Percentiles rank a stretch among this genome's conserved stretches.
phyloP scores from a whole-genome alignment of 179 eudicot genomes.

The Pouteria campechiana region DNA sequence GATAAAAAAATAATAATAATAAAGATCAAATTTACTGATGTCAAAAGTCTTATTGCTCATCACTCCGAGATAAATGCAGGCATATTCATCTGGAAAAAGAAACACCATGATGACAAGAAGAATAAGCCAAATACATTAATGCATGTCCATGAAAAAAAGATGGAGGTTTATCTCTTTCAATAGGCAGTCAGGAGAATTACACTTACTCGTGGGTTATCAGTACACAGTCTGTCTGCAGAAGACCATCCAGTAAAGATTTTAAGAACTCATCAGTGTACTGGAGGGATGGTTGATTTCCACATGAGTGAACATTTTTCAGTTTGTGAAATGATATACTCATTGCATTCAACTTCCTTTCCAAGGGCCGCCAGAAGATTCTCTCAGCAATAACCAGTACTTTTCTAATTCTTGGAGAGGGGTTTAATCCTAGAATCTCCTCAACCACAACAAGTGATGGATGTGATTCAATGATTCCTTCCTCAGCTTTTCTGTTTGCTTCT shows the following conservation, averaged over 20 bases:
- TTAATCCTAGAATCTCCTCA: constrained; percentile 30
- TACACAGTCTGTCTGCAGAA: constrained; percentile 28
- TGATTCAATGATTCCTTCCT: constrained; percentile 25
- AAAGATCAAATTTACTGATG: too few relatives aligned
- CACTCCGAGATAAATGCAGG: too few relatives aligned
- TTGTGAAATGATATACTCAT: constrained; percentile 25
- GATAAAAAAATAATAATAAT: constrained; percentile 10
- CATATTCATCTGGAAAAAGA: too few relatives aligned
- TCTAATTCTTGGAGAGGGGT: constrained; percentile 5
- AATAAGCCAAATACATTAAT: too few relatives aligned
- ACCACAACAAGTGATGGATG: constrained; percentile 53
- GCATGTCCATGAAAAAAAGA: too few relatives aligned
- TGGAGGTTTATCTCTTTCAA: too few relatives aligned
- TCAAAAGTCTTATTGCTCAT: too few relatives aligned
- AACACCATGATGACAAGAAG: too few relatives aligned
- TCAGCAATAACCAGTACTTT: constrained; percentile 53
- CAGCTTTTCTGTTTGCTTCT: constrained; percentile 30
- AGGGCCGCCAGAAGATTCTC: constrained; percentile 40
- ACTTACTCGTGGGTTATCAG: constrained; percentile 48
- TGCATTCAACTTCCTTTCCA: constrained; percentile 37
- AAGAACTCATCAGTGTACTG: constrained; percentile 2
- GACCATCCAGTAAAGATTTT: constrained; percentile 11
- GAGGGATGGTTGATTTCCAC: constrained; percentile 7
- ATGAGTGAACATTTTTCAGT: constrained; percentile 8
- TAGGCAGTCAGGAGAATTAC: too few relatives aligned